These are phyloP conservation scores for Leccinum aurantiacum DNA, from an alignment of 768 basidiomycete species.

Conservation along the genomic window DNA sequence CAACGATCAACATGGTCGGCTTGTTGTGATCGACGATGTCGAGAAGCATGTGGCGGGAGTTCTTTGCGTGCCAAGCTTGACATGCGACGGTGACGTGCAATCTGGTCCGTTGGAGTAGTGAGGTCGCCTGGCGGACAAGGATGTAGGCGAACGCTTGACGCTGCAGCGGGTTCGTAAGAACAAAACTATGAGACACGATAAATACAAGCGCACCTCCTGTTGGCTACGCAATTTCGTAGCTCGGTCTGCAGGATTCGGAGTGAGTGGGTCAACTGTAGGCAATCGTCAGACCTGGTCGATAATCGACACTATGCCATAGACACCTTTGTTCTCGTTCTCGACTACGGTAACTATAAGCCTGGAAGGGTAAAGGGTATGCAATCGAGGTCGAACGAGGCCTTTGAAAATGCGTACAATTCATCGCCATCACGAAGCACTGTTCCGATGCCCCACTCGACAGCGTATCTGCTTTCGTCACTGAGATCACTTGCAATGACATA, in stretches of 20 bases:
- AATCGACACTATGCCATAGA: background rate
- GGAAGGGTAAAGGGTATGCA: slow-evolving; percentile 1
- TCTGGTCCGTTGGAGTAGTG: slow-evolving; percentile 85
- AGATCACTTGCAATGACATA: slow-evolving; percentile 95
- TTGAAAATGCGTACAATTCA: slow-evolving; percentile 54
- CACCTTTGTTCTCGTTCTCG: slow-evolving; percentile 92
- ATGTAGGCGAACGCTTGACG: slow-evolving; percentile 88
- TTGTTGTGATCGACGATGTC: slow-evolving; percentile 86
- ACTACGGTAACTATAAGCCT: slow-evolving; percentile 86
- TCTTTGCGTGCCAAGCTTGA: slow-evolving; percentile 98
- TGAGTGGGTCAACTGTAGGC: slow-evolving; percentile 59
- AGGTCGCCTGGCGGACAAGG: slow-evolving; percentile 84
- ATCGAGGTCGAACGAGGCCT: background rate
- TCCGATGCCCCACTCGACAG: slow-evolving; percentile 97
- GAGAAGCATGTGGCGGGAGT: slow-evolving; percentile 85
- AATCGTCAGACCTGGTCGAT: slow-evolving; percentile 5
- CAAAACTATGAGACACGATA: slow-evolving; percentile 4
- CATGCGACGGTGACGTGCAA: slow-evolving; percentile 86
- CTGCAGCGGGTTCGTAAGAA: slow-evolving; percentile 38
- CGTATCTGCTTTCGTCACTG: slow-evolving; percentile 91
- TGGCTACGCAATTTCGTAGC: slow-evolving; percentile 81
- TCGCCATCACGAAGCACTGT: slow-evolving; percentile 95
- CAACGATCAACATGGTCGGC: slow-evolving; percentile 92
- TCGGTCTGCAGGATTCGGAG: slow-evolving; percentile 72
- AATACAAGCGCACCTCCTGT: slow-evolving; percentile 67